Percentiles rank a stretch among this genome's conserved stretches.
phyloP scores from a whole-genome alignment of 257 asterid species.

The Solanum pinnatisectum region DNA sequence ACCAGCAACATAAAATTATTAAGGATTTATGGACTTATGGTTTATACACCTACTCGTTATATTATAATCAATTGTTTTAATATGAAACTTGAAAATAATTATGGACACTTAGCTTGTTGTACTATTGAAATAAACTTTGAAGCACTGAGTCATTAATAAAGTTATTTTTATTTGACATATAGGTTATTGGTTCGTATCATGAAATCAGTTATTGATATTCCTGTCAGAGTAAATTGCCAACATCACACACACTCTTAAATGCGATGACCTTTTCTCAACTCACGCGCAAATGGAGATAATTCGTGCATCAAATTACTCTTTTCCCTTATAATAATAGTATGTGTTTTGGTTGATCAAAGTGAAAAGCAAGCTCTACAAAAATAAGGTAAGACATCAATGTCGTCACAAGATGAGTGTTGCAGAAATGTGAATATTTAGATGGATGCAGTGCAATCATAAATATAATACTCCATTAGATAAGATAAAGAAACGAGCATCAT shows the following conservation, averaged over 20 bases:
- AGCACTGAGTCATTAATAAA: neutral
- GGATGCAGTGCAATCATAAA: too few relatives aligned
- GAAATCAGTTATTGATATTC: neutral
- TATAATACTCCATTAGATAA: neutral
- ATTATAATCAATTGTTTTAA: neutral
- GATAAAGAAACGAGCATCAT: neutral
- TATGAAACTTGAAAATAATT: neutral
- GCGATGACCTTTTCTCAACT: neutral
- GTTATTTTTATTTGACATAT: neutral
- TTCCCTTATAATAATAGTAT: neutral
- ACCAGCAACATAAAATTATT: neutral
- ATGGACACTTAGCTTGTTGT: neutral
- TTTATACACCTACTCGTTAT: neutral
- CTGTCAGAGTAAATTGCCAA: accelerated
- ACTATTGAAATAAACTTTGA: neutral
- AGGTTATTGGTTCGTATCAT: neutral
- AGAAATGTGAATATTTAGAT: neutral
- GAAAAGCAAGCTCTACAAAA: too few relatives aligned
- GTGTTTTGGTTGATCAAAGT: neutral
- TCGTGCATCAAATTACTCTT: neutral
- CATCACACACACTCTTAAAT: neutral
- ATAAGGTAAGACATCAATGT: neutral
- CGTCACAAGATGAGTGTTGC: accelerated
- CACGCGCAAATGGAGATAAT: neutral
- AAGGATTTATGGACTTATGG: neutral